Conservation (phyloP, 257 asterid genomes). For the Sherardia arvensis region DNA sequence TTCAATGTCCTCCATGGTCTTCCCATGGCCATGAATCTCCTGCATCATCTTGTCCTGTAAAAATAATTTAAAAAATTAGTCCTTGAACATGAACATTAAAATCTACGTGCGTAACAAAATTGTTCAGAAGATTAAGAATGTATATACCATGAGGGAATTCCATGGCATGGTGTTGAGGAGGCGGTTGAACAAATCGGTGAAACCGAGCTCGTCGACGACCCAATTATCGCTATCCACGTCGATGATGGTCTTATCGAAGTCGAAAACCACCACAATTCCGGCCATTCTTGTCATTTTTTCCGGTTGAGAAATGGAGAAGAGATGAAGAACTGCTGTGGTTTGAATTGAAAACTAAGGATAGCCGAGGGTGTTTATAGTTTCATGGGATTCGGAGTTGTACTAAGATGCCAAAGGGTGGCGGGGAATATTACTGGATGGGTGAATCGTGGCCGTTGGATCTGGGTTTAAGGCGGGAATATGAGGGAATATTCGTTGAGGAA, state of each 20-base stretch:
- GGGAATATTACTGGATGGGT: conserved; percentile 36
- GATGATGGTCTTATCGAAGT: conserved; percentile 38
- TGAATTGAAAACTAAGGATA: background rate
- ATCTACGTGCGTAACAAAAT: background rate
- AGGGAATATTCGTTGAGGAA: conserved; percentile 13
- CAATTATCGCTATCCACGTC: conserved; percentile 38
- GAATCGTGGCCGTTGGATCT: conserved; percentile 17
- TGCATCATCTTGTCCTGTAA: conserved; percentile 34
- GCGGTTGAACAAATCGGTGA: conserved; percentile 26
- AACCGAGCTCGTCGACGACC: conserved; percentile 35
- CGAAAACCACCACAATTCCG: conserved; percentile 28
- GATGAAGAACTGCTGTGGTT: background rate
- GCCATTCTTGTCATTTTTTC: conserved; percentile 9
- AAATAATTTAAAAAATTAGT: background rate
- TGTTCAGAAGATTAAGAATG: background rate
- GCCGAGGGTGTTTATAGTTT: conserved; percentile 1
- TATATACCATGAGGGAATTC: conserved; percentile 31
- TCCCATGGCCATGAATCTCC: conserved; percentile 30
- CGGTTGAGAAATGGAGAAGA: background rate
- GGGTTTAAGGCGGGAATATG: conserved; percentile 13
- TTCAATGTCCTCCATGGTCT: conserved; percentile 29
- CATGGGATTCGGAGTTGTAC: background rate
- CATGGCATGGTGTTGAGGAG: conserved; percentile 33
- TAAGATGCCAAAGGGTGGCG: conserved; percentile 23
- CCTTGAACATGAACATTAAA: no score